A percentile compares a stretch with the other conserved stretches of the same genome.
Evolutionary conservation across 257 asterid genomes (phyloP).

Genomic region (Solanum corneliomulleri): DNA sequence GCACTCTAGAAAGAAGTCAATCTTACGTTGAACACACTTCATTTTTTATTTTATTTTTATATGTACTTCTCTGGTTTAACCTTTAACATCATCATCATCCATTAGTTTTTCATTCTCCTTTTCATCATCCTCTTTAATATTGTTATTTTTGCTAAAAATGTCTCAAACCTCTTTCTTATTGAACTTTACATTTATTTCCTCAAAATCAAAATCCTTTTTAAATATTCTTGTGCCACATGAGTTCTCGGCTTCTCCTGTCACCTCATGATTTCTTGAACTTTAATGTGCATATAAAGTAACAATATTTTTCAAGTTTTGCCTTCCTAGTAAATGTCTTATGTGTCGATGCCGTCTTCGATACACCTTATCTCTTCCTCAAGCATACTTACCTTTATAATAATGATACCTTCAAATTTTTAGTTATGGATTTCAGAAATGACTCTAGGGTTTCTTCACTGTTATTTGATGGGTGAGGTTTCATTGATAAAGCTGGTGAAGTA

Average conservation of each 20-base stretch:
- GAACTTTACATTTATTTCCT: slow-evolving; percentile 20
- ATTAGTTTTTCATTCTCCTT: neutral
- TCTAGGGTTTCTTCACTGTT: neutral
- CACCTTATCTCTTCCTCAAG: neutral
- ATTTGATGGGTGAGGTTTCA: neutral
- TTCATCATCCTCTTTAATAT: too few relatives aligned
- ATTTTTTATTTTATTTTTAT: neutral
- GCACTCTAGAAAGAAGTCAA: slow-evolving; percentile 10
- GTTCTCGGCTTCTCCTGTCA: neutral
- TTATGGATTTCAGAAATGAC: neutral
- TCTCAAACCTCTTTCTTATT: slow-evolving; percentile 20
- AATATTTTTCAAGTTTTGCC: neutral
- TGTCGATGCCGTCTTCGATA: neutral
- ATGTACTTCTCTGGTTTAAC: neutral
- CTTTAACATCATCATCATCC: neutral
- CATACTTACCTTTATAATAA: neutral
- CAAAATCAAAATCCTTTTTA: slow-evolving; percentile 16
- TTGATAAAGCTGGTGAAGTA: neutral
- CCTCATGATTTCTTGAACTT: neutral
- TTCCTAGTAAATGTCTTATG: neutral
- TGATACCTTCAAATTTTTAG: neutral
- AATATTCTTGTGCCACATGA: neutral
- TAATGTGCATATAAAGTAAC: neutral
- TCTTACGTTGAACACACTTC: neutral
- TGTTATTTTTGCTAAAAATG: neutral